Evolutionary conservation across 495 filamentous ascomycete species (phyloP), one percentile per base, ranked within the genome.

Genomic region (Margaritispora aquatica): DNA sequence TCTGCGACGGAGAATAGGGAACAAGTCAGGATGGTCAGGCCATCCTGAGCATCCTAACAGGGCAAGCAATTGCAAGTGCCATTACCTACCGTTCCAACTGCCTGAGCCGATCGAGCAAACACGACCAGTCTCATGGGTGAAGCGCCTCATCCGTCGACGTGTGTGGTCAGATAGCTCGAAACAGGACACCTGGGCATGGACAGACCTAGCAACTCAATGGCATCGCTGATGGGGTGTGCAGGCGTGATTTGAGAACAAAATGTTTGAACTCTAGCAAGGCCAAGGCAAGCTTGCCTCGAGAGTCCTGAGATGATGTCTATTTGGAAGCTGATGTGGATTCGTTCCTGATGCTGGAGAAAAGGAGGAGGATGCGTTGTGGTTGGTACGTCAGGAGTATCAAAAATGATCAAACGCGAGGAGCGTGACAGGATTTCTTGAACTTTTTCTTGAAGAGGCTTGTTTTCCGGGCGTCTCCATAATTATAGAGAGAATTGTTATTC

Each of bases 121-220:
- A 50, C 59, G n/a, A n/a, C n/a, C n/a, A 27, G 63, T 65, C 59
- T 65, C 63, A 65, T 62, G 63, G 58, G 54, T 26, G n/a, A 22
- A 51, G 58, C 59, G 63, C 57, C 59, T 59, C 57, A 54, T 44
- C 58, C 62, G 58, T 55, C 50, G 55, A 17, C 24, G 23, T 47
- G 19, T 52, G 52, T 31, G 51, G 27, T 20, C 26, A 13, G 52
- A 27, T n/a, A 34, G 29, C 47, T 57, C 58, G 62, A 64, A 64
- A 64, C 62, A 48, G 51, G 31, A 46, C 57, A 53, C 9, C 11
- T 11, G 2, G 22, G 58, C 38, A 54, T 19, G 51, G 15, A 21
- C 44, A 17, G 3, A 21, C 15, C 44, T 9, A 10, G 9, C 34
- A n/a, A 48, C 48, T 3, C 29, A 5, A 34, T 34, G 29, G 29